Evolutionary conservation across 2,329 filamentous ascomycete species (phyloP).

Genomic region (Colletotrichum limetticola): DNA sequence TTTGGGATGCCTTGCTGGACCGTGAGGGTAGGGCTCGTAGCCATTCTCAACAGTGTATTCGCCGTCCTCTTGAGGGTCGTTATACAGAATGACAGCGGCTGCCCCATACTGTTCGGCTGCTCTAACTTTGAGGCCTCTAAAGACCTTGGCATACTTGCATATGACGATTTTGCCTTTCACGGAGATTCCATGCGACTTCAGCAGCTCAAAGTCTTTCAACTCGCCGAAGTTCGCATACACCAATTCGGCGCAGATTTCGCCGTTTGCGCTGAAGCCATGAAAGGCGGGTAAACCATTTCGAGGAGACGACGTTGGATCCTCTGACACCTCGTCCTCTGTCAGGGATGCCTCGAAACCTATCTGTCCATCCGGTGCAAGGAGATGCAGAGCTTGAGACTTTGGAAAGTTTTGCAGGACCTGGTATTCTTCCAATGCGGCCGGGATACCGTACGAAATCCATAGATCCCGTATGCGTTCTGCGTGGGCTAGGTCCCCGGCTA

Average conservation of each 20-base stretch:
- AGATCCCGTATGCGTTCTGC: conserved; percentile 37
- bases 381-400: no score
- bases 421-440: no score
- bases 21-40: no score
- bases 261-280: conserved; percentile 78
- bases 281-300: conserved; percentile 74
- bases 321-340: no score
- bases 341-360: no score
- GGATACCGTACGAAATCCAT: conserved; percentile 57
- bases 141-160: conserved; percentile 75
- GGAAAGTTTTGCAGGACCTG: no score
- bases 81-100: conserved; percentile 46
- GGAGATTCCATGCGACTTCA: conserved; percentile 64
- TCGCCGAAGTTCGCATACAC: conserved; percentile 79
- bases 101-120: conserved; percentile 77
- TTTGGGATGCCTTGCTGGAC: no score
- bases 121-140: conserved; percentile 79
- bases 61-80: no score
- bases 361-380: no score
- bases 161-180: conserved; percentile 76
- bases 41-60: no score
- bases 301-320: conserved; percentile 46
- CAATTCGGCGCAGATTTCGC: conserved; percentile 75
- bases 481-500: conserved; percentile 39
- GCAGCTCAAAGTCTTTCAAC: conserved; percentile 62